Conservation (phyloP, 371 early-diverging fungal genomes). For the Nematocida ironsii region DNA sequence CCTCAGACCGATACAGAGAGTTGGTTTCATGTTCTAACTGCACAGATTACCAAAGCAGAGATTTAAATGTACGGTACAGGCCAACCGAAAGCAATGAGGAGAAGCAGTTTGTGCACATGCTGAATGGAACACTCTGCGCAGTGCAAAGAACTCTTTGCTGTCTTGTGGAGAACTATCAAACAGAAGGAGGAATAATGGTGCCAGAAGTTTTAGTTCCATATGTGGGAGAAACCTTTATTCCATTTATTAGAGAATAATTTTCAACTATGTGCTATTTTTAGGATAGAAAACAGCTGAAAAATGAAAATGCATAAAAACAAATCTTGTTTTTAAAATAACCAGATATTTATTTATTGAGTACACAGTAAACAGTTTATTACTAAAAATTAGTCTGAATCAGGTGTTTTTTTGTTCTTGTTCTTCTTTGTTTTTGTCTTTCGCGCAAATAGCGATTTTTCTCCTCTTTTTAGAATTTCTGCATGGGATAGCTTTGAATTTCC, state of each 20-base stretch:
- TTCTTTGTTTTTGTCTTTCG: conserved; percentile 32
- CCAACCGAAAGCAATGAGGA: conserved; percentile 75
- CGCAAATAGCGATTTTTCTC: conserved; percentile 36
- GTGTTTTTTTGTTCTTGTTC: conserved; percentile 15
- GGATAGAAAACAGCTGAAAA: background rate
- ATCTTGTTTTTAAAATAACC: background rate
- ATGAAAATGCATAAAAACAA: background rate
- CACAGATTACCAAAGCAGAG: conserved; percentile 92
- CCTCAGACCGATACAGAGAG: conserved; percentile 88
- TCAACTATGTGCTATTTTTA: background rate
- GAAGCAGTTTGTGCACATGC: conserved; percentile 93
- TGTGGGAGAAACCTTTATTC: conserved; percentile 55
- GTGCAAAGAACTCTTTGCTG: conserved; percentile 94
- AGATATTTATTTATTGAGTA: background rate
- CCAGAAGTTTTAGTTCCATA: conserved; percentile 73
- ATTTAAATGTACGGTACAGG: conserved; percentile 91
- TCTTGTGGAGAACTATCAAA: conserved; percentile 94
- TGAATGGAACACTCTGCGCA: conserved; percentile 95
- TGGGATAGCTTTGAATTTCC: conserved; percentile 54
- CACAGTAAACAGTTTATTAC: background rate
- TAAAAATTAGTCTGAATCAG: background rate
- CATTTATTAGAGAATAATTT: conserved; percentile 15
- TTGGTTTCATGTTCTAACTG: conserved; percentile 98
- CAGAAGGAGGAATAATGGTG: conserved; percentile 71
- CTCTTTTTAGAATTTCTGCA: conserved; percentile 36